Percentiles rank a stretch among this genome's conserved stretches.
Conservation (phyloP, 306 rosid genomes). For the Rosa persica region DNA sequence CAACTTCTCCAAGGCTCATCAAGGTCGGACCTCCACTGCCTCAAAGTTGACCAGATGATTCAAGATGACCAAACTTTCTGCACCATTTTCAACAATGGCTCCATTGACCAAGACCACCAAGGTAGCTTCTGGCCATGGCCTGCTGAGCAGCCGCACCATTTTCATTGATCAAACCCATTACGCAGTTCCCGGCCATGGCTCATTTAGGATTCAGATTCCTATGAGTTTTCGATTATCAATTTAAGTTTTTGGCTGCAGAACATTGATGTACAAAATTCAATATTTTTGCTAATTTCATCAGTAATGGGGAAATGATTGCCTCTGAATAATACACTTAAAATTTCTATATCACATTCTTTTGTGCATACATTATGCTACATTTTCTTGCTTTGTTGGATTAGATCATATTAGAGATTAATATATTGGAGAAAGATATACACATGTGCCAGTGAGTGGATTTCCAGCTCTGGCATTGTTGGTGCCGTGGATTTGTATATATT, state of each 20-base stretch:
- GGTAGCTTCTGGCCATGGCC: slow-evolving; percentile 83
- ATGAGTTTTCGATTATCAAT: slow-evolving; percentile 22
- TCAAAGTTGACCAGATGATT: slow-evolving; percentile 31
- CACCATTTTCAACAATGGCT: slow-evolving; percentile 66
- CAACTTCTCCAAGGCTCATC: slow-evolving; percentile 78
- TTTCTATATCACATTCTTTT: slow-evolving; percentile 22
- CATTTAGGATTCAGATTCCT: slow-evolving; percentile 4
- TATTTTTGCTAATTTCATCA: slow-evolving; percentile 37
- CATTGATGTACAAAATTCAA: slow-evolving; percentile 55
- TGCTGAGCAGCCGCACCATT: slow-evolving; percentile 63
- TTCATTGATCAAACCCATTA: slow-evolving; percentile 38
- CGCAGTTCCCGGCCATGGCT: not conserved
- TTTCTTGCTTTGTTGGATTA: slow-evolving; percentile 3
- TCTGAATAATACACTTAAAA: slow-evolving; percentile 40
- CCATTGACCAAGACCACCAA: slow-evolving; percentile 59
- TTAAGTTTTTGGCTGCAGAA: slow-evolving; percentile 41
- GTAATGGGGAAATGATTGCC: slow-evolving; percentile 35
- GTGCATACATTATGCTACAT: slow-evolving; percentile 17
- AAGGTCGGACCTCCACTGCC: slow-evolving; percentile 51
- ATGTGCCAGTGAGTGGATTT: slow-evolving; percentile 59
- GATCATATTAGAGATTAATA: not conserved
- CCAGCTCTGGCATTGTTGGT: slow-evolving; percentile 54
- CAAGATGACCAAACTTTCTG: slow-evolving; percentile 68
- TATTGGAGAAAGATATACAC: slow-evolving; percentile 19
- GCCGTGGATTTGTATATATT: not conserved